Evolutionary conservation across 2,329 filamentous ascomycete genomes (phyloP).

Genomic region (Arthrobotrys iridis): DNA sequence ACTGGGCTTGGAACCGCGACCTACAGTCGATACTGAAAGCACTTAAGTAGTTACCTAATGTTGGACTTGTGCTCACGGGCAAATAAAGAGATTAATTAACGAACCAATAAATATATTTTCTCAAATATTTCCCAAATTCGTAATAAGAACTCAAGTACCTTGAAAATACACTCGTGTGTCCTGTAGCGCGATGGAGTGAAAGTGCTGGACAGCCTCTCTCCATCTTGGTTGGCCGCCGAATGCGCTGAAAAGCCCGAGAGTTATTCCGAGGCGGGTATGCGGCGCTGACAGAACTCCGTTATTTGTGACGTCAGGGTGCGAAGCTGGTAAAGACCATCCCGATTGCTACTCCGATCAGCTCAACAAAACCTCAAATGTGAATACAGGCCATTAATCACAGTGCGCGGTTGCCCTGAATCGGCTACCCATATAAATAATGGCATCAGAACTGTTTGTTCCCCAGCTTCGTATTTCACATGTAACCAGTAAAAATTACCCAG

Average conservation of each 20-base stretch:
- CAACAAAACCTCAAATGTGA: not conserved
- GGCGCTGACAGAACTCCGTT: not conserved
- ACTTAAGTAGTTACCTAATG: not conserved
- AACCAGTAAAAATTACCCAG: no score
- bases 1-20: constrained; percentile 4
- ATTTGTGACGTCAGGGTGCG: constrained; percentile 2
- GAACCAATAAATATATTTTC: no score
- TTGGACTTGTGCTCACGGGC: not conserved
- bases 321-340: not conserved
- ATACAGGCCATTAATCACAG: no score
- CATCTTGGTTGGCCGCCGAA: no score
- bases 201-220: not conserved
- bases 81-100: not conserved
- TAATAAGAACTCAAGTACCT: no score
- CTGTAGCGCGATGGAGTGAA: no score
- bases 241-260: constrained; percentile 6
- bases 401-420: not conserved
- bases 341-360: constrained; percentile 1
- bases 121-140: no score
- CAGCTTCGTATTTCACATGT: not conserved
- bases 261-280: constrained; percentile 18
- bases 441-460: not conserved
- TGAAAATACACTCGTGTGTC: no score
- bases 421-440: not conserved
- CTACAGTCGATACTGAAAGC: not conserved